Base-by-base conservation (phyloP, 2,329 filamentous ascomycete genomes). In the Metarhizium robertsii region DNA sequence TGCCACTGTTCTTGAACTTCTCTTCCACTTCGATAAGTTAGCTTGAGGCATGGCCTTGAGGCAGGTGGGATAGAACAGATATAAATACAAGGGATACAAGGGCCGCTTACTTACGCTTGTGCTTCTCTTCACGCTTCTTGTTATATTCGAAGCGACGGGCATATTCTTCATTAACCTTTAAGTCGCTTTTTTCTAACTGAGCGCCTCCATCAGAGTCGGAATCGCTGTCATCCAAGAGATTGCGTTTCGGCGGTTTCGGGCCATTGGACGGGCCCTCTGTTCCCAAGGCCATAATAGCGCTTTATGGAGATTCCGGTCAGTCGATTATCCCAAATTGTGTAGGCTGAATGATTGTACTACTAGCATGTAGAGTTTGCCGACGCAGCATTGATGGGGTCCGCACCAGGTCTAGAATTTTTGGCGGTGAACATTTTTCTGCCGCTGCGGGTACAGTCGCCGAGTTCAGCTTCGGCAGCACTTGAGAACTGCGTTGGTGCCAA, bases 71-170 rank as follows among this genome's bases (percentile, higher is more conserved):
- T 18, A 45, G n/a, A 18, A 45, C 6, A 45, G 7, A 16, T 20
- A 20, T 20, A 18, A 18, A 45, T 45, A 2, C 6, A 2, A 14
- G 4, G 25, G 4, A 20, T 25, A 3, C 32, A 11, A 34, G 6
- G 32, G 25, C 4, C 25, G 4, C 3, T 25, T 32, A 72, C 82
- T 64, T 66, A 88, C 86, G 70, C 66, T 81, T 79, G 16, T 91
- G 86, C 60, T 84, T 75, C 69, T 99, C 94, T 67, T 95, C 92
- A 56, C 92, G 83, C 75, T 96, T 96, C 76, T 97, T 96, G 75
- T 99, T 99, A 74, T 97, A 81, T 71, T 99, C 94, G 64, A 96
- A 97, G 45, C 90, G 81, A 62, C 82, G 84, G 47, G 94, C 94
- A 70, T 86, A 99, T 53, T 95, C 90, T 68, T 91, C 79, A 71